Percentiles rank a stretch among this genome's conserved stretches.
Conservation (phyloP, 2,329 filamentous ascomycete species). For the Penicillium palitans region DNA sequence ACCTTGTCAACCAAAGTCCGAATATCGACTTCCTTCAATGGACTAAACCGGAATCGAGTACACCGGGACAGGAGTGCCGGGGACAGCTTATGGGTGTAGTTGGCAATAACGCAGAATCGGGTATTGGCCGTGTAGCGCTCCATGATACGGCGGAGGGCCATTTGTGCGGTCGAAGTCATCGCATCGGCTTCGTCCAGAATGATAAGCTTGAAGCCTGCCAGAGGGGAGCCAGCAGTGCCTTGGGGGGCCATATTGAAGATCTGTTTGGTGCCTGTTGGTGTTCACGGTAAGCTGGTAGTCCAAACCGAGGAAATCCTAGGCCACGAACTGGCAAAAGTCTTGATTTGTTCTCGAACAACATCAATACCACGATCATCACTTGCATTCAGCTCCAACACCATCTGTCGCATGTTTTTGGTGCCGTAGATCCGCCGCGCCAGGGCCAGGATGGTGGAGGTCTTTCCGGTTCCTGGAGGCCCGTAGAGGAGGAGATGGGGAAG, state of each 20-base stretch:
- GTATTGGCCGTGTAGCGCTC: slow-evolving; percentile 99
- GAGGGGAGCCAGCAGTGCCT: slow-evolving; percentile 46
- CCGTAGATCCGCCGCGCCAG: slow-evolving; percentile 93
- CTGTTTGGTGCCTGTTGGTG: slow-evolving; percentile 70
- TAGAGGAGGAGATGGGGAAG: slow-evolving; percentile 95
- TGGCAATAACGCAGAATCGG: slow-evolving; percentile 96
- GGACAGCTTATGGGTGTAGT: slow-evolving; percentile 97
- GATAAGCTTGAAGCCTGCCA: slow-evolving; percentile 89
- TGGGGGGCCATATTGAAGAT: slow-evolving; percentile 73
- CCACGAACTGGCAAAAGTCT: slow-evolving; percentile 80
- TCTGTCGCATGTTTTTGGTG: slow-evolving; percentile 87
- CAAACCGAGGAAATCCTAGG: neutral
- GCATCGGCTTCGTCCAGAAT: slow-evolving; percentile 98
- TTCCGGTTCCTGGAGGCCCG: slow-evolving; percentile 92
- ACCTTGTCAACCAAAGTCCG: slow-evolving; percentile 83
- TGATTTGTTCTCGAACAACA: slow-evolving; percentile 97
- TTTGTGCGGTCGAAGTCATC: slow-evolving; percentile 98
- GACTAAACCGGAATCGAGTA: slow-evolving; percentile 92
- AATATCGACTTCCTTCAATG: slow-evolving; percentile 86
- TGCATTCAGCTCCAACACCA: slow-evolving; percentile 97
- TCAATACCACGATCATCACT: slow-evolving; percentile 98
- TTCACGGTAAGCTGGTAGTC: slow-evolving; percentile 2
- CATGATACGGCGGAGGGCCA: slow-evolving; percentile 96
- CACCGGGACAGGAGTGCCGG: slow-evolving; percentile 89
- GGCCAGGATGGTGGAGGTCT: slow-evolving; percentile 94